Evolutionary conservation across 805 yeast species (phyloP).

Genomic region (Saturnispora kantuleensis): DNA sequence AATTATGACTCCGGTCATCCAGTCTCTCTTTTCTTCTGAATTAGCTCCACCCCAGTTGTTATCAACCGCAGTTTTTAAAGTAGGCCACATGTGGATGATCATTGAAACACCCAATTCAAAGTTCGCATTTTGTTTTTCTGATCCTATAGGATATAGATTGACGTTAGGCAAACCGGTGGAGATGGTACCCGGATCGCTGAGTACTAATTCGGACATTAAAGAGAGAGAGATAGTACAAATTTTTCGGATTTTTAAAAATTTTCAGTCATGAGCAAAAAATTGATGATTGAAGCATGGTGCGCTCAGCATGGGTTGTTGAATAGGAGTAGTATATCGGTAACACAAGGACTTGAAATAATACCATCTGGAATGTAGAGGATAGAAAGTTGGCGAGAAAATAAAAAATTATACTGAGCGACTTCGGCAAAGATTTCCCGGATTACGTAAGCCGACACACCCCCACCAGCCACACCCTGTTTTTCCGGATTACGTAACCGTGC

Average conservation of each 20-base stretch:
- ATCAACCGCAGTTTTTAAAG: conserved; percentile 77
- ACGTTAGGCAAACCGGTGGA: conserved; percentile 18
- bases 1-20: conserved; percentile 78
- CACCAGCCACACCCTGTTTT: too few species aligned
- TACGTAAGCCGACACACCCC: too few species aligned
- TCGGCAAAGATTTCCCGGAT: too few species aligned
- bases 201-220: conserved; percentile 16
- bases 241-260: neutral
- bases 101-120: conserved; percentile 91
- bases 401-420: too few species aligned
- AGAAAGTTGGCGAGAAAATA: too few species aligned
- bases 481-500: too few species aligned
- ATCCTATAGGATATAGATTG: conserved; percentile 22
- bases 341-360: too few species aligned
- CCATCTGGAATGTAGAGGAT: too few species aligned
- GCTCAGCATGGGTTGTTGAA: neutral
- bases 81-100: conserved; percentile 89
- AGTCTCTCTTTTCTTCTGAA: conserved; percentile 84
- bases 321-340: neutral
- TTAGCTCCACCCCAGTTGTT: conserved; percentile 95
- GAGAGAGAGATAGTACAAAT: neutral
- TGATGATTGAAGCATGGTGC: neutral
- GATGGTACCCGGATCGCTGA: conserved; percentile 28
- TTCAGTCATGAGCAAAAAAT: neutral
- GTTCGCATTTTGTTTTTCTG: conserved; percentile 66